Conservation (phyloP, 331 rosid species). For the Pyracantha coccinea region DNA sequence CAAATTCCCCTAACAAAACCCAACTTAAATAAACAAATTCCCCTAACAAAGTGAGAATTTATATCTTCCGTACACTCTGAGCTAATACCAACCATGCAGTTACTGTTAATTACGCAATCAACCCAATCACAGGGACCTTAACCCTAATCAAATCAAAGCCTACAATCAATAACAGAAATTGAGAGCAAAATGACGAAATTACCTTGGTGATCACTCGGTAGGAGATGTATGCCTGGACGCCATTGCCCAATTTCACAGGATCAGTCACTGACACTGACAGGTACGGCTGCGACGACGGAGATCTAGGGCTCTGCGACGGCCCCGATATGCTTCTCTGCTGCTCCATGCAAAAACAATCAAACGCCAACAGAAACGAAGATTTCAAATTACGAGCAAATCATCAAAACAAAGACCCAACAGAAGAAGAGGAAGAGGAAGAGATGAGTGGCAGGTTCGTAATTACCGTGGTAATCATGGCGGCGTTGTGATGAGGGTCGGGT, state of each 20-base stretch:
- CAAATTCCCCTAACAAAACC: not conserved
- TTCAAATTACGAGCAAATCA: not conserved
- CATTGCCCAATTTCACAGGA: conserved; percentile 98
- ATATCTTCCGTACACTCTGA: not conserved
- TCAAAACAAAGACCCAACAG: not conserved
- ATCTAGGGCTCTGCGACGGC: conserved; percentile 91
- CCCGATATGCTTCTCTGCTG: conserved; percentile 65
- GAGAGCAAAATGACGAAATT: not conserved
- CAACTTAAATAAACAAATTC: no score
- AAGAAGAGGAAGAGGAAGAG: not conserved
- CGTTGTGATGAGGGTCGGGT: not conserved
- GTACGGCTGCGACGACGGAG: conserved; percentile 71
- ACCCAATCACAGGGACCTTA: not conserved
- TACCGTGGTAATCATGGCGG: conserved; percentile 39
- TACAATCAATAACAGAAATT: not conserved
- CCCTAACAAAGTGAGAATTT: not conserved
- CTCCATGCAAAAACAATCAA: conserved; percentile 34
- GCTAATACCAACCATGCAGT: not conserved
- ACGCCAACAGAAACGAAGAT: not conserved
- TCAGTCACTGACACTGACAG: conserved; percentile 84
- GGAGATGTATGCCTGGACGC: conserved; percentile 94
- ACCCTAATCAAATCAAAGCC: not conserved
- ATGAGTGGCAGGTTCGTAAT: conserved; percentile 37
- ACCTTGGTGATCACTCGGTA: conserved; percentile 93
- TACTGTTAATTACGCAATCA: not conserved